phyloP scores from a whole-genome alignment of 2,329 filamentous ascomycete genomes.

The Fusarium transvaalense region DNA sequence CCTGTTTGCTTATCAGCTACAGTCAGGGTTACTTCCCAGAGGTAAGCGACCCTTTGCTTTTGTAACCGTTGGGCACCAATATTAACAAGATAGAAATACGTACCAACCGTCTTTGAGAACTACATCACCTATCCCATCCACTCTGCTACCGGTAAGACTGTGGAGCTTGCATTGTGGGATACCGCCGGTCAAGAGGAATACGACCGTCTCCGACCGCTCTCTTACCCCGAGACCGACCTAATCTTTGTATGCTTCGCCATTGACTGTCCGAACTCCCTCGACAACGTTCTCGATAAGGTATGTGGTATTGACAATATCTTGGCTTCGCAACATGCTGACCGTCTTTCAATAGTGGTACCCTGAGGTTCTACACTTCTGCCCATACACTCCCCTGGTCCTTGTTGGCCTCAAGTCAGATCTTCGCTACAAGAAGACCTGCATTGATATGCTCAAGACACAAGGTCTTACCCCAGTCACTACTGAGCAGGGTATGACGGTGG shows the following conservation, averaged over 20 bases:
- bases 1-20: constrained; percentile 97
- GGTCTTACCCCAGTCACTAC: constrained; percentile 94
- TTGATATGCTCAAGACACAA: constrained; percentile 98
- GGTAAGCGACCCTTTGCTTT: constrained; percentile 65
- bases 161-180: constrained; percentile 98
- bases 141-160: constrained; percentile 87
- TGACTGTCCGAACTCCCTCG: constrained; percentile 96
- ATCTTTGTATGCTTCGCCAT: constrained; percentile 99
- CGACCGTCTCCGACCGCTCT: constrained; percentile 92
- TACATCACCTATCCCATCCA: constrained; percentile 98
- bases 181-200: constrained; percentile 99
- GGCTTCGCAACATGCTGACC: constrained; percentile 10
- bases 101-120: constrained; percentile 99
- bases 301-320: constrained; percentile 10
- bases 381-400: constrained; percentile 94
- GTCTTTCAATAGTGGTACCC: constrained; percentile 84
- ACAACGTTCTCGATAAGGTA: constrained; percentile 99
- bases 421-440: constrained; percentile 93
- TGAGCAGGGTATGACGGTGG: constrained; percentile 88
- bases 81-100: constrained; percentile 83
- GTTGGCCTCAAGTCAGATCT: constrained; percentile 98
- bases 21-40: constrained; percentile 99
- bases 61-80: not conserved
- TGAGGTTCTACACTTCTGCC: constrained; percentile 98
- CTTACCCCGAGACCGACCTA: constrained; percentile 97